Evolutionary conservation across 768 basidiomycete genomes (phyloP), one percentile per base, ranked within the genome.

Genomic region (Porphyrellus cyaneotinctus): DNA sequence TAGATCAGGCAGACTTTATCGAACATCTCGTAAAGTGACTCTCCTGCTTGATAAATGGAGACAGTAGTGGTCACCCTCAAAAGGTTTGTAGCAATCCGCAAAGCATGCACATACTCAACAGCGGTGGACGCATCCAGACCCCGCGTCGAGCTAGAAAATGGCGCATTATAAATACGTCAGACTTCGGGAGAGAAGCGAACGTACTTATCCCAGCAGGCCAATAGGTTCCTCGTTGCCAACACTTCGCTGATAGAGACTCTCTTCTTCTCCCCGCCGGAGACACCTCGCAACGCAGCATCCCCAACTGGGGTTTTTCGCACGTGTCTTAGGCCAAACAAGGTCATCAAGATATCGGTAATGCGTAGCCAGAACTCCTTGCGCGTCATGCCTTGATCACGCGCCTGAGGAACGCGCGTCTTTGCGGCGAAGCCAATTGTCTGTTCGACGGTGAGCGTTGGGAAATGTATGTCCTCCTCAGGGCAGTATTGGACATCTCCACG

Each of bases 391-490:
- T 62, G 66, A 5, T 79, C 55, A 23, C 85, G 80, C 3, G 68
- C 70, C 24, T 72, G 80, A 3, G 91, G 90, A 4, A 80, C 80
- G 26, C 90, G 84, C 18, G 81, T 84, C 57, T 76, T 79, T 0
- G 85, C 78, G 0, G 87, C 85, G 53, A 90, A 88, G 15, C 66
- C 72, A 28, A 97, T 74, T 0, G 90, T 91, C 64, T 91, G 78
- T 43, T 80, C 77, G 30, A 92, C 89, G 6, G 87, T 89, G 24
- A 95, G 76, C 11, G 87, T 88, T 6, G 91, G 87, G 59, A 93
- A 88, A 64, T 92, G 91, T 2, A 88, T 74, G 64, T 95, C 91
- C 60, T 92, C 91, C 72, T 90, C 91, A 0, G 88, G 87, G 54
- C 80, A 85, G 64, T 90, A 92, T 49, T 81, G 80, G 2, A 90